Percentiles rank a stretch among this genome's conserved stretches.
phyloP scores from a whole-genome alignment of 2,329 filamentous ascomycete species.

The Dactylonectria estremocensis region DNA sequence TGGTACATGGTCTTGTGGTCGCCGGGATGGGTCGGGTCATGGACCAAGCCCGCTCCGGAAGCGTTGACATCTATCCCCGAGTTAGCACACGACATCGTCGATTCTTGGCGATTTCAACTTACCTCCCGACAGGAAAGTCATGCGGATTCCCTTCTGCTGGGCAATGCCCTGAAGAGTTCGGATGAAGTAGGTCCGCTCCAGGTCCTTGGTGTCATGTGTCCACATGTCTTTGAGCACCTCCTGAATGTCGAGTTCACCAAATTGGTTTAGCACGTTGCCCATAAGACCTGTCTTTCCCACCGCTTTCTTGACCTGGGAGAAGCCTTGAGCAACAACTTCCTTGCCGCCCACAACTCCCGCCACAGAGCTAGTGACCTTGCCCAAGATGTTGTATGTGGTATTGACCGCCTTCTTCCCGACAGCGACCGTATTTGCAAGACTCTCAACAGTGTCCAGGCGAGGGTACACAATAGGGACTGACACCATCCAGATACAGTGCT shows the following conservation, averaged over 20 bases:
- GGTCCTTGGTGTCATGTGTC: constrained; percentile 98
- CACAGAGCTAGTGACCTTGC: constrained; percentile 94
- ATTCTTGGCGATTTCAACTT: constrained; percentile 48
- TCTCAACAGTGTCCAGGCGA: constrained; percentile 91
- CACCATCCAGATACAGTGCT: constrained; percentile 97
- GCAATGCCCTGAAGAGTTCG: constrained; percentile 95
- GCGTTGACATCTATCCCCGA: constrained; percentile 79
- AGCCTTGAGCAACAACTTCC: constrained; percentile 91
- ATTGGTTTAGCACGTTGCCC: constrained; percentile 95
- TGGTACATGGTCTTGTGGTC: constrained; percentile 99
- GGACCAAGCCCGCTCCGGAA: constrained; percentile 92
- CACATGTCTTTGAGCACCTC: constrained; percentile 97
- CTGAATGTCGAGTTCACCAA: constrained; percentile 94
- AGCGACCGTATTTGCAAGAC: constrained; percentile 89
- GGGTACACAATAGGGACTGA: constrained; percentile 94
- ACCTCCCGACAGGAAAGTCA: constrained; percentile 96
- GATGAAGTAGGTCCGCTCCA: constrained; percentile 96
- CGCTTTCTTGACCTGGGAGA: constrained; percentile 95
- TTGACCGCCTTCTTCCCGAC: constrained; percentile 98
- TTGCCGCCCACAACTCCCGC: constrained; percentile 97
- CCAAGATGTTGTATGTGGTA: constrained; percentile 94
- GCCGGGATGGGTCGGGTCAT: constrained; percentile 90
- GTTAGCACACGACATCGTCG: constrained; percentile 38
- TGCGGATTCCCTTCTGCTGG: constrained; percentile 94
- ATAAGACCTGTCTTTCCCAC: constrained; percentile 96